Evolutionary conservation across 257 asterid species (phyloP), one percentile per base, ranked within the genome.

Genomic region (Ajuga chamaepitys): DNA sequence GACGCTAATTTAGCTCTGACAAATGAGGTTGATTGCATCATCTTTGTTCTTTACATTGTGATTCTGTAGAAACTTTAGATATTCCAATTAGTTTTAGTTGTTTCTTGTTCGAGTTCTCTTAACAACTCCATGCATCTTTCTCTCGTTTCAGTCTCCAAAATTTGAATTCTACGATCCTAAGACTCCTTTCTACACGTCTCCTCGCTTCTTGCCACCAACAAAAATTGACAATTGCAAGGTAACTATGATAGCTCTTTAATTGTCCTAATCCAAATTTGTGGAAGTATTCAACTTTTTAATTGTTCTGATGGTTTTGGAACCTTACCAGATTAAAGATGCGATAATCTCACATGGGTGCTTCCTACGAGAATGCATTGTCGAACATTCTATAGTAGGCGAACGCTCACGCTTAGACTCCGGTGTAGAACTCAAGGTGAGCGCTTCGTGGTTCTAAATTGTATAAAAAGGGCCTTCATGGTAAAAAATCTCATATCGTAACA

Each of bases 291-390:
- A 30, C 41, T 18, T 26, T 13, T 25, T 52, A 16, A 11, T 60
- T 59, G 35, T 60, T 58, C 25, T 76, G 11, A 77, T 35, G 14
- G 18, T 17, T 61, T 44, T 30, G 34, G 25, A 38, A 35, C 67
- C 7, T 69, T 68, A 74, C 58, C 83, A 90, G 99, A 82, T 94
- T 48, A 88, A 88, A 78, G 95, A 86, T 50, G 95, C 98, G 2
- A 94, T 94, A 74, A 85, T 94, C 74, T 83, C 99, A 13, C 99
- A 94, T 12, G 99, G 99, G 32, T 94, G 99, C 74, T 94, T 94
- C 84, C 75, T 94, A 70, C 73, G 98, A 34, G 95, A 94, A 66
- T 90, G 99, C 75, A 62, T 66, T 9, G 84, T 94, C 17, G 81
- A 86, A 52, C 98, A 91, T 63, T 88, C 99, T 17, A 77, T 94